Percentiles rank a stretch among this genome's conserved stretches.
Conservation (phyloP, 768 basidiomycete genomes). For the Tephrocybe sp. region DNA sequence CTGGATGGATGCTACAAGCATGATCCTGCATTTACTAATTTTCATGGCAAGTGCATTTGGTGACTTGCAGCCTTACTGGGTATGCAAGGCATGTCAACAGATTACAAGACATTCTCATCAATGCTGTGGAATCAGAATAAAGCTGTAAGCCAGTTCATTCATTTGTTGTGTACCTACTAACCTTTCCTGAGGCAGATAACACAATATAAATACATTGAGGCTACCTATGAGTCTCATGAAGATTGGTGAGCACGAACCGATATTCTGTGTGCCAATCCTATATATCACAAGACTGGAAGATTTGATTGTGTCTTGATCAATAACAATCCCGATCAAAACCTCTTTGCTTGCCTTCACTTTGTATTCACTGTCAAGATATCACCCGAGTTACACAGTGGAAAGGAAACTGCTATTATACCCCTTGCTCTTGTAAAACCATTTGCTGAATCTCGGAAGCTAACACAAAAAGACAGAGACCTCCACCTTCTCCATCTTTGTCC, state of each 20-base stretch:
- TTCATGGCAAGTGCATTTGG: neutral
- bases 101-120: neutral
- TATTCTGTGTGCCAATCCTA: conserved; percentile 20
- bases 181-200: neutral
- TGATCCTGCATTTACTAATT: neutral
- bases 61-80: neutral
- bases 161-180: neutral
- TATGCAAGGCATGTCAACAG: neutral
- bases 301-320: conserved; percentile 5
- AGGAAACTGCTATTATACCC: neutral
- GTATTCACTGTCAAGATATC: neutral
- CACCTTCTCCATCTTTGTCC: conserved; percentile 16
- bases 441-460: neutral
- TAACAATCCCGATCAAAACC: neutral
- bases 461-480: conserved; percentile 23
- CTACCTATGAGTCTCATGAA: conserved; percentile 19
- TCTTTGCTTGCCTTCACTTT: neutral
- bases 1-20: neutral
- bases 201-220: conserved; percentile 15
- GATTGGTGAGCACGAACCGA: conserved; percentile 20
- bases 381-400: neutral
- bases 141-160: neutral
- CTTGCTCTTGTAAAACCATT: conserved; percentile 2
- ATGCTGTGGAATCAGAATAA: neutral
- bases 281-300: neutral